A percentile compares a stretch with the other conserved stretches of the same genome.
phyloP scores from a whole-genome alignment of 148 eudicot species.

The Spergularia bocconei region DNA sequence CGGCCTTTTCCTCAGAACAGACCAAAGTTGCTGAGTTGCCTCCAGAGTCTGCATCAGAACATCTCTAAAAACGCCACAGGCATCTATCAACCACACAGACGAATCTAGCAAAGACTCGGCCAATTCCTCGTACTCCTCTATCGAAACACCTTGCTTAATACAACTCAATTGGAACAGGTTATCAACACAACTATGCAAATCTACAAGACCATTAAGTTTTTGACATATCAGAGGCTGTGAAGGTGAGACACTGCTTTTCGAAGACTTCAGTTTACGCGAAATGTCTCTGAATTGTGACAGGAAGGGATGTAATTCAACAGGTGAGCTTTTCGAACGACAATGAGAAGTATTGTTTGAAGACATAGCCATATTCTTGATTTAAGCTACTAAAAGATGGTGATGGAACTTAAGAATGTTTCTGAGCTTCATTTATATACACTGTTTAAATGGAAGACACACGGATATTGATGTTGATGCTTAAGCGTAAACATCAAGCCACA shows the following conservation, averaged over 20 bases:
- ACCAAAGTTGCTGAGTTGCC: slow-evolving; percentile 22
- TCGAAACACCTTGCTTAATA: slow-evolving; percentile 1
- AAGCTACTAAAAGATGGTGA: not conserved
- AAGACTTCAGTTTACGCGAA: not conserved
- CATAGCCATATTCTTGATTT: not conserved
- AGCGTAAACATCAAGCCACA: not conserved
- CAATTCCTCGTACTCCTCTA: not conserved
- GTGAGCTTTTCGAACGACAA: slow-evolving; percentile 16
- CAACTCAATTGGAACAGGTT: not conserved
- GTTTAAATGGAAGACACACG: not conserved
- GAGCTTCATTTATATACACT: not conserved
- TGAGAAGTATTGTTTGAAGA: not conserved
- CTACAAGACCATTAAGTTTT: slow-evolving; percentile 9
- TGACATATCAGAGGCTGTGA: not conserved
- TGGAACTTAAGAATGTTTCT: not conserved
- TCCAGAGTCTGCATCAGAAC: slow-evolving; percentile 25
- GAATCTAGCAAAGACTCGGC: slow-evolving; percentile 19
- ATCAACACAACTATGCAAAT: slow-evolving; percentile 8
- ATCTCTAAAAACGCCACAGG: slow-evolving; percentile 23
- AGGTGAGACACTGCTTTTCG: not conserved
- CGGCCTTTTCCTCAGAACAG: slow-evolving; percentile 19
- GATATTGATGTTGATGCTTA: not conserved
- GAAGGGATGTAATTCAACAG: not conserved
- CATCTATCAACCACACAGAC: slow-evolving; percentile 32
- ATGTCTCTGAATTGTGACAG: slow-evolving; percentile 1